These are phyloP conservation scores for Conticribra guillardii DNA, from an alignment of 108 stramenopile genomes.

Conservation along the genomic window DNA sequence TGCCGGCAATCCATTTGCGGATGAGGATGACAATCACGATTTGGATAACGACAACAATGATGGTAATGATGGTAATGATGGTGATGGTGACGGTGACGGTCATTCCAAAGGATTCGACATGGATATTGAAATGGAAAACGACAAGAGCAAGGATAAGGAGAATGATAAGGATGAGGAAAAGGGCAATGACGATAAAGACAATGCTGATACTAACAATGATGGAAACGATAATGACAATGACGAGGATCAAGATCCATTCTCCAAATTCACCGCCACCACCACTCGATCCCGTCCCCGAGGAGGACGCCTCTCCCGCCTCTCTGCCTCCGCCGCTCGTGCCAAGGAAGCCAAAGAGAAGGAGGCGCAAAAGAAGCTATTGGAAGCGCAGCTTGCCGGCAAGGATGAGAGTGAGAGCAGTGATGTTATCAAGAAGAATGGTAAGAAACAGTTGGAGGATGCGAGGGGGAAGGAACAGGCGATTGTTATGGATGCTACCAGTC, in stretches of 20 bases:
- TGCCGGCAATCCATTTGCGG: constrained; percentile 17
- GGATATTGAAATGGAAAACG: too few species aligned
- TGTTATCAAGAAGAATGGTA: constrained; percentile 3
- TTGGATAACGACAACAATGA: constrained; percentile 23
- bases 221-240: constrained; percentile 2
- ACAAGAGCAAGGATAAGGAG: constrained; percentile 16
- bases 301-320: constrained; percentile 13
- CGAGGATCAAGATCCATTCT: constrained; percentile 4
- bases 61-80: constrained; percentile 46
- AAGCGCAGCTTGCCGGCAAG: constrained; percentile 16
- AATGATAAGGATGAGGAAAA: constrained; percentile 27
- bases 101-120: too few species aligned
- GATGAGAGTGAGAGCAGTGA: not conserved
- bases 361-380: constrained; percentile 11
- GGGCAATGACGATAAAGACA: not conserved
- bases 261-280: not conserved
- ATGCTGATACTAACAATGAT: not conserved
- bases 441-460: not conserved
- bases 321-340: constrained; percentile 28
- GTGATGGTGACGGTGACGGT: constrained; percentile 13
- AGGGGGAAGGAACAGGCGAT: constrained; percentile 11
- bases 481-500: constrained; percentile 51
- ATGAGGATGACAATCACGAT: constrained; percentile 15
- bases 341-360: constrained; percentile 37
- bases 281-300: constrained; percentile 4